Conservation (phyloP, 2,329 filamentous ascomycete genomes). For the Byssochlamys sp. region DNA sequence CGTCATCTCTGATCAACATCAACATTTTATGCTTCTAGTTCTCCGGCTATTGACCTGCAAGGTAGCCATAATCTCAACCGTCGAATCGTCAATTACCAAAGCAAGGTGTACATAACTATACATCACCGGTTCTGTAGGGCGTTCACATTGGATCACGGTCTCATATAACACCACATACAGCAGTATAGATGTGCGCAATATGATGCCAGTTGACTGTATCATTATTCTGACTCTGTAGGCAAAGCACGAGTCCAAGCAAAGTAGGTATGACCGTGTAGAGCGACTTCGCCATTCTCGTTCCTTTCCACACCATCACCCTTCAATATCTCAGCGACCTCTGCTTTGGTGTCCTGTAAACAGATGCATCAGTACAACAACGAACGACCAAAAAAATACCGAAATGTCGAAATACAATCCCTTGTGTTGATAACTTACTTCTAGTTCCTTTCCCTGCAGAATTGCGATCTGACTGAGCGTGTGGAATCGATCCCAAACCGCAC, state of each 20-base stretch:
- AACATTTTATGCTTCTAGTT: background rate
- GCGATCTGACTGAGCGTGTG: slow-evolving; percentile 60
- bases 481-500: slow-evolving; percentile 55
- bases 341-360: slow-evolving; percentile 34
- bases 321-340: slow-evolving; percentile 47
- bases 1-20: background rate
- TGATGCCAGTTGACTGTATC: background rate
- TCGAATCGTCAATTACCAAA: background rate
- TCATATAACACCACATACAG: too few relatives aligned
- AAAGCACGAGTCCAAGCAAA: slow-evolving; percentile 49
- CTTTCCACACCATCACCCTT: slow-evolving; percentile 43
- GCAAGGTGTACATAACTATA: background rate
- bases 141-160: too few relatives aligned
- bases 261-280: slow-evolving; percentile 55
- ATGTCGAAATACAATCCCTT: background rate
- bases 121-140: background rate
- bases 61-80: background rate
- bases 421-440: slow-evolving; percentile 27
- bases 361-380: background rate
- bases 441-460: slow-evolving; percentile 44
- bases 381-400: too few relatives aligned
- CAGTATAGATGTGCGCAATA: background rate
- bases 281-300: slow-evolving; percentile 54
- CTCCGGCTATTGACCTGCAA: background rate
- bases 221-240: background rate